Conservation (phyloP, 441 rosid species). For the Raphanus hybrid region DNA sequence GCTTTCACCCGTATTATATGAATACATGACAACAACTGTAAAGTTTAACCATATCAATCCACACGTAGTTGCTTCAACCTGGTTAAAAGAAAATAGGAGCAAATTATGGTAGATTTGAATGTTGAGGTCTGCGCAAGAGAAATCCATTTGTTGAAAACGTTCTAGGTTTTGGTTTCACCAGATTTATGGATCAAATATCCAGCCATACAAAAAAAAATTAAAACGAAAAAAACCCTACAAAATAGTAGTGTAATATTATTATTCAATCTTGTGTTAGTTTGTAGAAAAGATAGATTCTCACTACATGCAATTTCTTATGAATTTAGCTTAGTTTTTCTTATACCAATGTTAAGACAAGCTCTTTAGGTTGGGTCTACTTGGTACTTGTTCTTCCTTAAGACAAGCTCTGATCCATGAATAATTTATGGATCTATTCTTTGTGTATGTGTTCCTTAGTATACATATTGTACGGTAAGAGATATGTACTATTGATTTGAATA, state of each 20-base stretch:
- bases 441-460: constrained; percentile 5
- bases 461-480: not conserved
- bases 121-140: not conserved
- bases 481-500: not conserved
- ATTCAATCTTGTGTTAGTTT: not conserved
- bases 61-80: constrained; percentile 6
- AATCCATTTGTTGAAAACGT: not conserved
- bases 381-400: constrained; percentile 11
- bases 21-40: not conserved
- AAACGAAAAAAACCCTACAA: not conserved
- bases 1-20: not conserved
- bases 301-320: not conserved
- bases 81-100: not conserved
- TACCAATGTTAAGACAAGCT: not conserved
- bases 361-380: constrained; percentile 27
- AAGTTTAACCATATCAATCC: not conserved
- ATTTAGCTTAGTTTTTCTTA: not conserved
- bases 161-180: not conserved
- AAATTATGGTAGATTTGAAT: not conserved
- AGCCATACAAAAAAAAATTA: not conserved
- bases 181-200: not conserved
- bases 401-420: not conserved
- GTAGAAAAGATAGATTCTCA: not conserved
- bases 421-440: not conserved
- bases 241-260: not conserved